These are phyloP conservation scores for Juglanconis oblonga DNA, from an alignment of 2,329 filamentous ascomycete species.

Conservation along the genomic window DNA sequence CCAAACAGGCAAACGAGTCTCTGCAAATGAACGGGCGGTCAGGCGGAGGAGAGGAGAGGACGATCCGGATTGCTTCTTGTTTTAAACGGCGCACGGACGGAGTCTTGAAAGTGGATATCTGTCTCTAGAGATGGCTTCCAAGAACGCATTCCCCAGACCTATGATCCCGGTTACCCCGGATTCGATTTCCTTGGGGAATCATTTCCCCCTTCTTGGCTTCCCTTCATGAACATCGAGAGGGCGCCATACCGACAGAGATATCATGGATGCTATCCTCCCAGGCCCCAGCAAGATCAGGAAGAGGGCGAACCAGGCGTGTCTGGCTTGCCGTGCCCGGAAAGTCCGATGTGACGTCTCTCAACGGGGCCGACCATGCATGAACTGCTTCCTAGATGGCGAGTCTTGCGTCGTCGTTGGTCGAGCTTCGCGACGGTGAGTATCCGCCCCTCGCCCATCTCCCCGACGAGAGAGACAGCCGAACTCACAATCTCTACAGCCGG, in stretches of 20 bases:
- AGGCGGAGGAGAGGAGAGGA: no score
- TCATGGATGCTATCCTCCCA: conserved; percentile 5
- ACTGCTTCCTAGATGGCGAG: conserved; percentile 50
- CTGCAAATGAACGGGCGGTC: no score
- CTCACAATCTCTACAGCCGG: neutral
- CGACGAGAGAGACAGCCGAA: neutral
- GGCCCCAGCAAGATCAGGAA: conserved; percentile 35
- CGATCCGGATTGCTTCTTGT: no score
- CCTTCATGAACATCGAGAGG: neutral
- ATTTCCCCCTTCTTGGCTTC: neutral
- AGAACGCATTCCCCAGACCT: no score
- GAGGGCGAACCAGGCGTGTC: conserved; percentile 48
- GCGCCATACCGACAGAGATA: neutral
- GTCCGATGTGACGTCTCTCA: conserved; percentile 50
- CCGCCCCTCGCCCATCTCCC: no score
- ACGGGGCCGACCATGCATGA: conserved; percentile 48
- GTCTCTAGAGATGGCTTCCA: no score
- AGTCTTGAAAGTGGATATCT: no score
- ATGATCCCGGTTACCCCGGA: no score
- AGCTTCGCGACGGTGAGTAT: conserved; percentile 37
- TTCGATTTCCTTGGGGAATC: no score
- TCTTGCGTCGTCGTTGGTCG: conserved; percentile 38
- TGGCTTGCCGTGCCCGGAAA: conserved; percentile 49
- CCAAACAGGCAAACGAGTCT: no score
- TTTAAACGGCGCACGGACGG: no score